Conservation (phyloP, 331 rosid genomes). For the Prunus yedoensis region DNA sequence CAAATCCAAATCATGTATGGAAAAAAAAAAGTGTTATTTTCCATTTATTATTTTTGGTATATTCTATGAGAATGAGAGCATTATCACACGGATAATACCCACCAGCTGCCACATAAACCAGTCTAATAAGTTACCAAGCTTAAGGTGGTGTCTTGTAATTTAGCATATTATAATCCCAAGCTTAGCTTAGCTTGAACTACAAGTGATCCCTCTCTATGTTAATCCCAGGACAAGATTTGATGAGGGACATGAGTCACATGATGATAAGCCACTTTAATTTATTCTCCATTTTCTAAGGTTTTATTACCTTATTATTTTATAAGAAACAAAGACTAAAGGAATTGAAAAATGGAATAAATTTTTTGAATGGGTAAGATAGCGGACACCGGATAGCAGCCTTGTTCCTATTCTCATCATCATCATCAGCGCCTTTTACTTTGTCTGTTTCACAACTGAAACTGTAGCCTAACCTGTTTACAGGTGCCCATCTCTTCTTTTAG, state of each 20-base stretch:
- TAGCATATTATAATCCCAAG: too few species aligned
- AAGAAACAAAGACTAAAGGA: background rate
- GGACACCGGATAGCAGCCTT: slow-evolving; percentile 2
- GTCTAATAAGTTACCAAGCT: background rate
- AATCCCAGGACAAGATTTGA: slow-evolving; percentile 8
- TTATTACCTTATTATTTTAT: background rate
- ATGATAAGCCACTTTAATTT: slow-evolving; percentile 28
- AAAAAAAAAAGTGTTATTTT: too few species aligned
- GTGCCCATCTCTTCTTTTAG: too few species aligned
- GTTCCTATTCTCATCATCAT: slow-evolving; percentile 26
- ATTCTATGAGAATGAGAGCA: too few species aligned
- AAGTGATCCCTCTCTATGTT: slow-evolving; percentile 27
- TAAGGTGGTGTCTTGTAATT: background rate
- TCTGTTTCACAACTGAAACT: slow-evolving; percentile 65
- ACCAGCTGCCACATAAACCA: background rate
- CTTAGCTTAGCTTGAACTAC: slow-evolving; percentile 34
- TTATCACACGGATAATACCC: background rate
- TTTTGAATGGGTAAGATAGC: slow-evolving; percentile 10
- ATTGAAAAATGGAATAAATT: background rate
- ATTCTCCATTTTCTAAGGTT: slow-evolving; percentile 10
- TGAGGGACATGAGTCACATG: background rate
- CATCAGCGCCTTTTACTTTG: slow-evolving; percentile 57
- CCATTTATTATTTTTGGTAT: too few species aligned
- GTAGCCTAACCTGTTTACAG: background rate
- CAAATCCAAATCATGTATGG: too few species aligned